Evolutionary conservation across 768 basidiomycete genomes (phyloP), one percentile per base, ranked within the genome.

Genomic region (Clathrus columnatus): DNA sequence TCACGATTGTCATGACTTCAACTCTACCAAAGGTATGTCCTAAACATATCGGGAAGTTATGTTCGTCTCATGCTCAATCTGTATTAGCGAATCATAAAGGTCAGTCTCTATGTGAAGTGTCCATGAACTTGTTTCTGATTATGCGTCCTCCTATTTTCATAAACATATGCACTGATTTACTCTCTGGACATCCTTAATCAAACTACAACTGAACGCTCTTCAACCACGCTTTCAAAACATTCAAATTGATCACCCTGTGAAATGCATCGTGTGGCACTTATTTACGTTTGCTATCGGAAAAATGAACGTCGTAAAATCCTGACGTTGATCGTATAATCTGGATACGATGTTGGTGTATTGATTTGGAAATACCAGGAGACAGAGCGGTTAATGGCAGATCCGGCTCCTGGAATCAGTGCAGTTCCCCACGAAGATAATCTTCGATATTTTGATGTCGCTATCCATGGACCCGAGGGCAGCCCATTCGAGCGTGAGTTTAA

Each of bases 381-480:
- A 29, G 94, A 98, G 70, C 82, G 96, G 28, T 85, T 99, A 16
- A 85, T 95, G 45, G 85, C 91, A 43, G 96, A 99, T 73, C 93
- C 95, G 18, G 94, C 94, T 2, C 96, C 96, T 20, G 96, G 96
- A 50, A 98, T 99, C 57, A 82, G 90, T n/a, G 96, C 96, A 18
- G 70, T 76, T 5, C 94, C 96, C 1, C 96, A 98, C 62, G 93
- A 98, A 1, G 96, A 99, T 66, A 99, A 99, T 71, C 74, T 99
- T 56, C 80, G 96, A 51, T 97, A 99, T 76, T 99, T 99, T 72
- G 93, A 99, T 75, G 96, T 99, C 49, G 87, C 91, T 44, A 95
- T 99, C 62, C 79, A 91, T 64, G 96, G 96, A 23, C 96, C 96
- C 1, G 88, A 84, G 59, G 91, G 90, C 24, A 94, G 91, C 65